Conservation (phyloP, 2,329 filamentous ascomycete species). For the Fusarium sp. region DNA sequence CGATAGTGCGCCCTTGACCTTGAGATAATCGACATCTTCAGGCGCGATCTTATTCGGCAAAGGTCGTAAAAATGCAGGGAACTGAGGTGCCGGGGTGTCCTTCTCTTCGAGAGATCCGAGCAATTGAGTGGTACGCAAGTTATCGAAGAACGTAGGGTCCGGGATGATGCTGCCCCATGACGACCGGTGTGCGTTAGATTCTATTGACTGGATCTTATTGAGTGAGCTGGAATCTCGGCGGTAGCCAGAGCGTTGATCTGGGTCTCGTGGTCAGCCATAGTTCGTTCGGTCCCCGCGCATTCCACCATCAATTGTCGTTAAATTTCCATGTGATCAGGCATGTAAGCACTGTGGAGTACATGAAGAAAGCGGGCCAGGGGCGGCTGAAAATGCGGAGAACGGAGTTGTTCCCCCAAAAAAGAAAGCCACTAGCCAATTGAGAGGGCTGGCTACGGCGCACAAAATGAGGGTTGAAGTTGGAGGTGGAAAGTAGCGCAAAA, state of each 20-base stretch:
- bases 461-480: slow-evolving; percentile 26
- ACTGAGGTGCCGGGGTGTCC: slow-evolving; percentile 54
- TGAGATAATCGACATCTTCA: slow-evolving; percentile 85
- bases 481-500: slow-evolving; percentile 14
- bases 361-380: slow-evolving; percentile 29
- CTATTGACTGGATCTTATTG: slow-evolving; percentile 44
- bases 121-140: slow-evolving; percentile 54
- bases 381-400: slow-evolving; percentile 44
- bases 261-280: slow-evolving; percentile 47
- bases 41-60: slow-evolving; percentile 78
- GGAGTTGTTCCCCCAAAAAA: slow-evolving; percentile 38
- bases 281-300: slow-evolving; percentile 1
- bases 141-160: slow-evolving; percentile 48
- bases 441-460: slow-evolving; percentile 14
- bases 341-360: slow-evolving; percentile 38
- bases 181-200: slow-evolving; percentile 36
- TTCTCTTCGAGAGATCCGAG: slow-evolving; percentile 59
- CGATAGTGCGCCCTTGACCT: slow-evolving; percentile 83
- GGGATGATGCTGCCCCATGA: slow-evolving; percentile 47
- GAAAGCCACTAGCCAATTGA: slow-evolving; percentile 31
- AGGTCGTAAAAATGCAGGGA: slow-evolving; percentile 79
- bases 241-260: slow-evolving; percentile 52
- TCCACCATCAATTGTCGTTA: slow-evolving; percentile 9
- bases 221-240: slow-evolving; percentile 47
- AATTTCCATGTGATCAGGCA: slow-evolving; percentile 40